These are phyloP conservation scores for Iris macrosiphon DNA, from an alignment of 106 monocot species.

Conservation along the genomic window DNA sequence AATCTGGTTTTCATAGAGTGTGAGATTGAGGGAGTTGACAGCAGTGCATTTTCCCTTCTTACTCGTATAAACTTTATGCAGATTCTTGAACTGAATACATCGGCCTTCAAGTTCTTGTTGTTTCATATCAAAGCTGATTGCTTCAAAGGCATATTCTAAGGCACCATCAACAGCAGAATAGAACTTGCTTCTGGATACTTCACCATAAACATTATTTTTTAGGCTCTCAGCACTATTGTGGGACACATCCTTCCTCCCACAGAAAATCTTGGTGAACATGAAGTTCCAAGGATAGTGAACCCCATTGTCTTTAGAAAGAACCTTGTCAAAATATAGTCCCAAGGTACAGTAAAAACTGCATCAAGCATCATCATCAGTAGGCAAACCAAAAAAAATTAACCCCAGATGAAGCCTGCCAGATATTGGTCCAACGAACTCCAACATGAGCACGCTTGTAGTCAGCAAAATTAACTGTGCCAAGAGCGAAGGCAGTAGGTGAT, in stretches of 20 bases:
- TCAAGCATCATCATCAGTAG: conserved; percentile 80
- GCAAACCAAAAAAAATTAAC: conserved; percentile 88
- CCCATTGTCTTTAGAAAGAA: conserved; percentile 33
- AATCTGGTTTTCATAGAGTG: too few relatives aligned
- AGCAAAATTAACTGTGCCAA: conserved; percentile 92
- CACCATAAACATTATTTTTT: too few relatives aligned
- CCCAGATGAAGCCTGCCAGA: conserved; percentile 94
- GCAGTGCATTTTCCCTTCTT: too few relatives aligned
- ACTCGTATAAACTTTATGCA: too few relatives aligned
- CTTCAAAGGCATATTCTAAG: too few relatives aligned
- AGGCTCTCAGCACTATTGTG: too few relatives aligned
- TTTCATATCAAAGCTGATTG: conserved; percentile 27
- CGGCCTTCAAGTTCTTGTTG: conserved; percentile 17
- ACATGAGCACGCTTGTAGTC: conserved; percentile 98
- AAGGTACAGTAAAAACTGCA: conserved; percentile 50
- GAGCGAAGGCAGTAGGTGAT: conserved; percentile 90
- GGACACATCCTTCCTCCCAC: too few relatives aligned
- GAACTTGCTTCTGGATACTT: too few relatives aligned
- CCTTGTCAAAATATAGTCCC: conserved; percentile 85
- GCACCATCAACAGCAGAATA: too few relatives aligned
- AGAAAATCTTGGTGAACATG: too few relatives aligned
- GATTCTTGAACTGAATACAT: too few relatives aligned
- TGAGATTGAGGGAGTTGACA: too few relatives aligned
- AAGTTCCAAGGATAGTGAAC: background rate
- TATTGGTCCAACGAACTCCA: conserved; percentile 87